Evolutionary conservation across 495 filamentous ascomycete genomes (phyloP), one percentile per base, ranked within the genome.

Genomic region (Cercophora samala): DNA sequence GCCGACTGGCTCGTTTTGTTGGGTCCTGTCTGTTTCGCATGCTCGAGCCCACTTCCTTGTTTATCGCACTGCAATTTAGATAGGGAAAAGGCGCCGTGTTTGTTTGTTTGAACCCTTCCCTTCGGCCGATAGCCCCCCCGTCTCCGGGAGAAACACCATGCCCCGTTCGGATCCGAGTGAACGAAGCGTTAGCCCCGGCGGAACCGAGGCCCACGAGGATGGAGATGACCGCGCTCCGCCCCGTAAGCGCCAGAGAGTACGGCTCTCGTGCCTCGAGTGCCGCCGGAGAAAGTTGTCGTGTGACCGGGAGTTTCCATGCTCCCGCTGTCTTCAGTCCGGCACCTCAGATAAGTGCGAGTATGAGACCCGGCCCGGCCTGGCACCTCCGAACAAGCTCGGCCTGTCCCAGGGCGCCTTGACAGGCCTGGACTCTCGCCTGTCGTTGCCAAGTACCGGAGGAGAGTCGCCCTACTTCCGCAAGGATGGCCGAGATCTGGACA

Each of bases 241-340:
- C 5, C 67, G 82, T 58, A 84, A 84, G 70, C 75, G 82, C 5
- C 82, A 84, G 73, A 72, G 82, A 55, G 78, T 84, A 0, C 72
- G 82, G 17, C 78, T 84, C 21, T 82, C 79, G 13, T 84, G 82
- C 60, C 77, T 84, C 37, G 82, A 84, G 56, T 84, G 82, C 68
- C 78, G 82, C 65, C 71, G 82, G 22, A 72, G 82, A 21, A 84
- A 84, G 72, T 71, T 84, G 46, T 84, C 82, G 42, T 84, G 82
- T 67, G 82, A 82, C 62, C 77, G 82, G 54, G 82, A 81, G 73
- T 74, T 84, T 60, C 82, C 82, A 19, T 84, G 82, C 70, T 80
- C 82, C 62, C 78, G 82, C 25, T 84, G 82, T 64, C 72, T 84
- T 65, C 82, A 83, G 70, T 82, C 80, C 51, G 82, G 82, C 58